Evolutionary conservation across 2,329 filamentous ascomycete species (phyloP).

Genomic region (Stylonectria norvegica): DNA sequence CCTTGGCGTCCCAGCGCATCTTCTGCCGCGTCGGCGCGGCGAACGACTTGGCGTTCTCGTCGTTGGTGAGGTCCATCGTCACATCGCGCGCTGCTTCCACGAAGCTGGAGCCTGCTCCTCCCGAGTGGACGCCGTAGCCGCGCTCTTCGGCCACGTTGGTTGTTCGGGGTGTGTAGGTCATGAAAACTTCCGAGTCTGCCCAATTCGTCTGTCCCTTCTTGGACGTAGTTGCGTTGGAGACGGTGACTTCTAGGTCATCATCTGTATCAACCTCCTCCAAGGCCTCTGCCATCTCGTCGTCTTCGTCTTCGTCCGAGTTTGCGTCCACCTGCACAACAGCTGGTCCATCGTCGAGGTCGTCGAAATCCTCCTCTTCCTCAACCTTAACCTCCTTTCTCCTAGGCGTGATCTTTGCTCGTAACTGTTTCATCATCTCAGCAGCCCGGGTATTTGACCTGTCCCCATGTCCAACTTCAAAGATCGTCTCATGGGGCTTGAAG

Average conservation of each 20-base stretch:
- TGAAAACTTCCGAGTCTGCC: constrained; percentile 88
- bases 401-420: constrained; percentile 65
- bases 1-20: constrained; percentile 96
- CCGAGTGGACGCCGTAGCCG: constrained; percentile 88
- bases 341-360: constrained; percentile 28
- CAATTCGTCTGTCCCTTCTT: constrained; percentile 61
- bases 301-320: constrained; percentile 19
- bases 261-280: constrained; percentile 52
- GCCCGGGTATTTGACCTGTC: constrained; percentile 64
- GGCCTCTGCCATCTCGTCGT: constrained; percentile 37
- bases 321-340: constrained; percentile 35
- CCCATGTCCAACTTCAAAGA: constrained; percentile 87
- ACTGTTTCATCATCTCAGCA: constrained; percentile 71
- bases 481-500: constrained; percentile 86
- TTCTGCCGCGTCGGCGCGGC: constrained; percentile 69
- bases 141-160: constrained; percentile 82
- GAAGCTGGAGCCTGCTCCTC: constrained; percentile 72
- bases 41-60: constrained; percentile 78
- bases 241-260: constrained; percentile 68
- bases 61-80: constrained; percentile 89
- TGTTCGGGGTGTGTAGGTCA: constrained; percentile 86
- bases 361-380: constrained; percentile 37
- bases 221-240: constrained; percentile 56
- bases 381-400: constrained; percentile 45
- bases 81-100: constrained; percentile 80